Base-by-base conservation (phyloP, 495 filamentous ascomycete genomes). In the Aspergillus homomorphus region DNA sequence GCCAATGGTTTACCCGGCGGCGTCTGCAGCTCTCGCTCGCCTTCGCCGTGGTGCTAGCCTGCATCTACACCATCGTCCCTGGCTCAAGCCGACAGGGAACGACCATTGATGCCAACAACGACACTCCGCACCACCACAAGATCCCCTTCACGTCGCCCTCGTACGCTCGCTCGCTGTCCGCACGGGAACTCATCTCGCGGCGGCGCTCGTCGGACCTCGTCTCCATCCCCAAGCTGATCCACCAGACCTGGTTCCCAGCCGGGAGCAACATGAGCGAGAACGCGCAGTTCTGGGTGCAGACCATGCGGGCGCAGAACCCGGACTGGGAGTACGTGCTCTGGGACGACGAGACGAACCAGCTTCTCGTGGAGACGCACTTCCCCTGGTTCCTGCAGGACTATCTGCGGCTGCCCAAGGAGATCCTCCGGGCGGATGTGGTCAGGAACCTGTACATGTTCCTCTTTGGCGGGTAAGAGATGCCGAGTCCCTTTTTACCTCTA, bases 251-350 rank as follows among this genome's bases (percentile, higher is more conserved):
- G 64, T 66, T 66, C 23, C 64, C 64, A 0, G 64, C 64, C 1
- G 64, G 64, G 10, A 66, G 46, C 60, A 63, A 63, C 60, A 66
- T 66, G 64, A 60, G 57, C 42, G 60, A 58, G 23, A 48, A 57
- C 12, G 64, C 64, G 14, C 54, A 62, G 43, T 9, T 45, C 22
- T 66, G 64, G 64, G 64, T 66, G 0, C 7, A 58, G 16, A 62
- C 60, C 14, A 49, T 66, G 60, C 54, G 54, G 14, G 42, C 8
- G 3, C 54, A 66, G 16, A 58, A 66, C 43, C 52, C 57, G 0
- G 60, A 61, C 41, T 66, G 64, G 64, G 64, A 66, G 43, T 66
- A 66, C 42, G 60, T 66, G 18, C 64, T 66, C 10, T 66, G 64
- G 64, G 64, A 66, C 38, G 64, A 66, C 49, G 52, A 61, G 60